Evolutionary conservation across 1,284 basidiomycete genomes (phyloP), one percentile per base, ranked within the genome.

Genomic region (Inonotus obliquus): DNA sequence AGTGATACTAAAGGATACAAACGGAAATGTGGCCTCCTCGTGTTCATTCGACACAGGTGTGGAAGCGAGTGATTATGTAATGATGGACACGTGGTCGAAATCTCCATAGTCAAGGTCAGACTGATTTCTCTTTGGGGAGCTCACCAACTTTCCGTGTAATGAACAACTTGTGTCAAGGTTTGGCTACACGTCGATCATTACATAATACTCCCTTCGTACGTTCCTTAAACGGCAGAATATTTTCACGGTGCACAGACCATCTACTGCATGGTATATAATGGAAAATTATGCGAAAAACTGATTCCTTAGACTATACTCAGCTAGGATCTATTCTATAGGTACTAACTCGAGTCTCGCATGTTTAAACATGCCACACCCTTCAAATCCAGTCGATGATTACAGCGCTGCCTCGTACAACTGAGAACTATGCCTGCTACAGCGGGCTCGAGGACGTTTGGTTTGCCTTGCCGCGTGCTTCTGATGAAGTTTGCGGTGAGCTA

Each of bases 241-340:
- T 29, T 9, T 4, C 52, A 47, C 29, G 23, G 48, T 71, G 75
- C 75, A 77, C 75, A 69, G 76, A 70, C 77, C 77, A 74, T 1
- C 23, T 4, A 32, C 6, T 0, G 60, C 61, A 67, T 60, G 13
- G 9, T 79, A 81, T 82, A 83, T 72, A 81, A 72, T 11, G 1
- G 64, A 53, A 25, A 60, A 63, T 58, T 62, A 32, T 47, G 0
- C 32, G 63, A 70, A 72, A 77, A 79, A 32, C 32, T 32, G 32
- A 4, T 32, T 82, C 27, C 68, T 77, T 64, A 86, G 87, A 89
- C 88, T 87, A 89, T 89, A 89, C 87, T 90, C 87, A 87, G 80
- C 81, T 82, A 89, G 87, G 87, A 89, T 90, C 87, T 90, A 81
- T 90, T 89, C 81, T 85, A 89, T 86, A 89, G 87, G 84, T 86